Conservation (phyloP, 768 basidiomycete species). For the Royoungia palumana region DNA sequence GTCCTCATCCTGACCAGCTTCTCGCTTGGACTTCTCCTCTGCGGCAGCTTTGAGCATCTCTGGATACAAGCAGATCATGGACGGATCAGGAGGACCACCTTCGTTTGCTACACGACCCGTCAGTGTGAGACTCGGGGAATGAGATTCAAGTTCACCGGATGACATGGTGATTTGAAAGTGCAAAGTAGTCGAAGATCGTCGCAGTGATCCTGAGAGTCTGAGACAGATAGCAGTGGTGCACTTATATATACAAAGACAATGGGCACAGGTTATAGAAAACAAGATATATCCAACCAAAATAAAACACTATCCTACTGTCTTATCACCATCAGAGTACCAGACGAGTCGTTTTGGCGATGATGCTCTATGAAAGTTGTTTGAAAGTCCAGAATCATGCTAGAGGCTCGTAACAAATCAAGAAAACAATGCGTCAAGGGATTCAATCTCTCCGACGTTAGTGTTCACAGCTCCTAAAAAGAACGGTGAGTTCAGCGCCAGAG, state of each 20-base stretch:
- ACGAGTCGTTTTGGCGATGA: neutral
- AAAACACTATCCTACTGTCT: constrained; percentile 4
- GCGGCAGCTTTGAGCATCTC: neutral
- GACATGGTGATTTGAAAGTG: no score
- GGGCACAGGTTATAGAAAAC: neutral
- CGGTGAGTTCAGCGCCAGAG: neutral
- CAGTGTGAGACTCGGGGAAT: no score
- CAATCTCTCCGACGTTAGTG: constrained; percentile 4
- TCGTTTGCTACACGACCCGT: no score
- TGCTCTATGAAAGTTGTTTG: constrained; percentile 15
- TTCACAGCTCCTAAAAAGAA: constrained; percentile 30
- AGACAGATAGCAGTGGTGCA: no score
- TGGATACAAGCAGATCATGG: constrained; percentile 1
- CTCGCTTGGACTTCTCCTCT: no score
- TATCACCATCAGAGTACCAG: neutral
- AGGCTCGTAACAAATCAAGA: neutral
- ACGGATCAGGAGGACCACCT: neutral
- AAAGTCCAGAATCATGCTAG: constrained; percentile 23
- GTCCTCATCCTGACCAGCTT: no score
- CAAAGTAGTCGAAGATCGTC: no score
- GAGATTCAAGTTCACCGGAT: no score
- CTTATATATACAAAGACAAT: no score
- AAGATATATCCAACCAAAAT: neutral
- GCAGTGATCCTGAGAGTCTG: no score
- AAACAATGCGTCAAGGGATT: constrained; percentile 6